Base-by-base conservation (phyloP, 1,139 yeast genomes). In the Saccharomyces hybrid region DNA sequence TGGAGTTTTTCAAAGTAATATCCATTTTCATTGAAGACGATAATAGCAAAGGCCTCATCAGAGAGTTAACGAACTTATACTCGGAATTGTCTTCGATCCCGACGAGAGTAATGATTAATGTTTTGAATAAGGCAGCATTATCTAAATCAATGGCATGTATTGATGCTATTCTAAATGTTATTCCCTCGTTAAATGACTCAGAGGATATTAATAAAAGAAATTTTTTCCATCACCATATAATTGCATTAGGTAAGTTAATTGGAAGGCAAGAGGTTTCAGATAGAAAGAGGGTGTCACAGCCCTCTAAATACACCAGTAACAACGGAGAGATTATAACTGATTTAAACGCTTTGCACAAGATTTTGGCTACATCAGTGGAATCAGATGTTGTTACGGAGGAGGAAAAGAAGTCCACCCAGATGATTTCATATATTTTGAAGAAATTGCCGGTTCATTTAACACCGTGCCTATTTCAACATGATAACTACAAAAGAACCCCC, bases 161-260 rank as follows among this genome's bases (percentile, higher is more conserved):
- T 54, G 84, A 80, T 60, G 70, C 69, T 16, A 69, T 88, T 38
- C 73, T 88, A 52, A 73, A 70, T 32, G 68, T 72, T 16, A 71
- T 78, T 28, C 78, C 79, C 2, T 72, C 79, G 6, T 68, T 83
- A 26, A 73, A 77, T 52, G 96, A 89, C 64, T 76, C 83, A 1
- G 73, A 82, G 5, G 97, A 90, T 65, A 82, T 91, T 50, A 84
- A 87, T 57, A 88, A 89, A 26, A 78, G 97, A 60, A 90, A 87
- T 66, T 85, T 90, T 62, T 80, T 91, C 64, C 98, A 91, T 68
- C 88, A 88, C 60, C 84, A 84, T 63, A 81, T 90, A 32, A 84
- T 90, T 54, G 80, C 84, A 30, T 76, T 86, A 55, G 97, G 97
- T 2, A 83, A 91, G 31, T 38, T 50, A 11, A 16, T 50, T 6